Percentiles rank a stretch among this genome's conserved stretches.
Conservation (phyloP, 306 rosid genomes). For the Lathyrus oleraceus region DNA sequence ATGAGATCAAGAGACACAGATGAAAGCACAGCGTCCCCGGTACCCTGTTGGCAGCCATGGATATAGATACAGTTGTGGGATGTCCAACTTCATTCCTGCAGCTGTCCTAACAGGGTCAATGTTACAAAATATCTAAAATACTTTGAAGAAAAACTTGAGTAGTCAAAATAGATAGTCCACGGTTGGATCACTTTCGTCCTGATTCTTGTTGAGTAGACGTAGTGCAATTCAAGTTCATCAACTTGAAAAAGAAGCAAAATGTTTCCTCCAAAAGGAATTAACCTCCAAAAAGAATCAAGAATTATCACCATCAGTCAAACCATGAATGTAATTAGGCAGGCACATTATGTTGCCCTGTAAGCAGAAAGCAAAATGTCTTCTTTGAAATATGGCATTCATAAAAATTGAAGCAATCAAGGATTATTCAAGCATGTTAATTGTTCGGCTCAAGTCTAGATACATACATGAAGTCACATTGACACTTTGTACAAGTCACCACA, state of each 20-base stretch:
- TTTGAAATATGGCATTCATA: constrained; percentile 5
- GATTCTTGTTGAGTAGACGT: neutral
- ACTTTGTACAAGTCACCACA: constrained; percentile 32
- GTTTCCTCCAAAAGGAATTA: neutral
- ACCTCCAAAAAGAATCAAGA: neutral
- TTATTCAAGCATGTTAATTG: constrained; percentile 17
- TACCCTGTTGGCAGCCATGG: too few species aligned
- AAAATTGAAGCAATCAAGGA: constrained; percentile 14
- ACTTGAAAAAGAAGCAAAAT: neutral
- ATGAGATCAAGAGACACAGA: too few species aligned
- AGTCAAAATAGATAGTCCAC: neutral
- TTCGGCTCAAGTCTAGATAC: neutral
- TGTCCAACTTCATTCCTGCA: neutral
- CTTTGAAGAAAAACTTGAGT: neutral
- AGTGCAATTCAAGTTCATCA: neutral
- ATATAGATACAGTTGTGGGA: neutral
- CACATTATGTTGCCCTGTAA: neutral
- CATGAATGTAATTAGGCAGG: neutral
- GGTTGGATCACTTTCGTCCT: neutral
- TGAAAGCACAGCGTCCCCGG: neutral
- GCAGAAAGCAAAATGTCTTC: neutral
- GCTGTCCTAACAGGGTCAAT: neutral
- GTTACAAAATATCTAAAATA: neutral
- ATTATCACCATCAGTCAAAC: neutral
- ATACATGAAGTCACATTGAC: constrained; percentile 19